Conservation (phyloP, 2,329 filamentous ascomycete species). For the Atkinsonella hypoxylon region DNA sequence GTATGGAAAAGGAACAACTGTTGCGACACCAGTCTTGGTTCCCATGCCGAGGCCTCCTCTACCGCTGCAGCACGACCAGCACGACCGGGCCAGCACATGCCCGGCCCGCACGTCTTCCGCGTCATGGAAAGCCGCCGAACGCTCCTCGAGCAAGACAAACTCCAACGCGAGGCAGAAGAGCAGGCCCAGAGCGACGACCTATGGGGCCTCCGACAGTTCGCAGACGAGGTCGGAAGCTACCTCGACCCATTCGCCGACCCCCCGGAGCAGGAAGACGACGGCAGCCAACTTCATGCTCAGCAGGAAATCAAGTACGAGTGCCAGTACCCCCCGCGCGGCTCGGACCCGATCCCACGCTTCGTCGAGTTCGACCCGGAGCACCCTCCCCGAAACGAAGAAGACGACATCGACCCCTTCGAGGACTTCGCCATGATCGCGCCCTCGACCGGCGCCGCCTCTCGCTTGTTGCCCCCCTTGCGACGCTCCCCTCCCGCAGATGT, state of each 20-base stretch:
- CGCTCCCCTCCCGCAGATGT: background rate
- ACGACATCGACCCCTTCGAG: background rate
- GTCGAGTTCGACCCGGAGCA: background rate
- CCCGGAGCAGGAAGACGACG: background rate
- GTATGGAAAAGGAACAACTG: too few relatives aligned
- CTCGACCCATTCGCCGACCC: background rate
- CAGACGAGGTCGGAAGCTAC: background rate
- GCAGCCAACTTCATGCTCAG: background rate
- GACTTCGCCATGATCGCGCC: background rate
- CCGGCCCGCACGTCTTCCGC: background rate
- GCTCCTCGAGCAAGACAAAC: background rate
- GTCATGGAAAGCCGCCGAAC: background rate
- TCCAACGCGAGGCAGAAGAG: background rate
- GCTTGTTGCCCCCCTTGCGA: background rate
- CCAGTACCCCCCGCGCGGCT: background rate
- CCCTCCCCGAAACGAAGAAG: background rate
- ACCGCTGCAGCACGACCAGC: too few relatives aligned
- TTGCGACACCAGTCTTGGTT: too few relatives aligned
- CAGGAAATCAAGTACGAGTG: background rate
- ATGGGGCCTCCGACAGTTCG: background rate
- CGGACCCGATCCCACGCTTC: background rate
- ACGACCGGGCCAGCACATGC: background rate
- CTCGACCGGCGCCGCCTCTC: too few relatives aligned
- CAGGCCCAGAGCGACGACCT: background rate
- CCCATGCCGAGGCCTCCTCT: too few relatives aligned